phyloP scores from a whole-genome alignment of 306 rosid species.

The Sophora flavescens region DNA sequence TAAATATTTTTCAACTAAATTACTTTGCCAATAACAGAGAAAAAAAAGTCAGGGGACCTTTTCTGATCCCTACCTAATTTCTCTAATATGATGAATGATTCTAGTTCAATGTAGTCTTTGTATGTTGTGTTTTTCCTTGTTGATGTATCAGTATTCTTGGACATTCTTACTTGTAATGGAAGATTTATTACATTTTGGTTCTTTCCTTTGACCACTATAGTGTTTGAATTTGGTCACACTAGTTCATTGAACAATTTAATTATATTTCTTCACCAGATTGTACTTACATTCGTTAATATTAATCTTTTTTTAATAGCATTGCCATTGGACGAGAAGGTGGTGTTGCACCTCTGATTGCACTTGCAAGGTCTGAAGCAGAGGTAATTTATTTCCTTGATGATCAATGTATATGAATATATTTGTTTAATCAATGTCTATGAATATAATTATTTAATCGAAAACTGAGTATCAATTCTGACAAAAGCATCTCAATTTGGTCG shows the following conservation, averaged over 20 bases:
- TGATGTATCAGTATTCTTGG: neutral
- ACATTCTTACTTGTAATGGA: slow-evolving; percentile 24
- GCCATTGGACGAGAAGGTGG: slow-evolving; percentile 99
- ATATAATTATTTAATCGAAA: slow-evolving; percentile 9
- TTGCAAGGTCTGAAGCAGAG: slow-evolving; percentile 91
- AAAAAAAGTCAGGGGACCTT: slow-evolving; percentile 4
- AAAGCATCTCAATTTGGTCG: neutral
- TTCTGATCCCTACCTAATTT: slow-evolving; percentile 17
- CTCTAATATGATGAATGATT: slow-evolving; percentile 19
- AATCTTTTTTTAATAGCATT: slow-evolving; percentile 65
- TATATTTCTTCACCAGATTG: slow-evolving; percentile 5
- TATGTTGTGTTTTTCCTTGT: neutral
- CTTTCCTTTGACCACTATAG: slow-evolving; percentile 13
- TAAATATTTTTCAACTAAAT: neutral
- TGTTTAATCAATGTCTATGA: neutral
- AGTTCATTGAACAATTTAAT: slow-evolving; percentile 31
- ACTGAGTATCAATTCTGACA: slow-evolving; percentile 17
- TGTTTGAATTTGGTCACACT: slow-evolving; percentile 12
- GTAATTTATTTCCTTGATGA: slow-evolving; percentile 57
- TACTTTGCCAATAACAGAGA: neutral
- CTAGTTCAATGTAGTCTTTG: slow-evolving; percentile 3
- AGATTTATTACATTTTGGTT: slow-evolving; percentile 15
- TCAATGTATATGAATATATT: slow-evolving; percentile 26
- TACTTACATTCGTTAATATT: slow-evolving; percentile 35
- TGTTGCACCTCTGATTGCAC: slow-evolving; percentile 95